A percentile compares a stretch with the other conserved stretches of the same genome.
Conservation (phyloP, 2,329 filamentous ascomycete genomes). For the Sporothrix globosa region DNA sequence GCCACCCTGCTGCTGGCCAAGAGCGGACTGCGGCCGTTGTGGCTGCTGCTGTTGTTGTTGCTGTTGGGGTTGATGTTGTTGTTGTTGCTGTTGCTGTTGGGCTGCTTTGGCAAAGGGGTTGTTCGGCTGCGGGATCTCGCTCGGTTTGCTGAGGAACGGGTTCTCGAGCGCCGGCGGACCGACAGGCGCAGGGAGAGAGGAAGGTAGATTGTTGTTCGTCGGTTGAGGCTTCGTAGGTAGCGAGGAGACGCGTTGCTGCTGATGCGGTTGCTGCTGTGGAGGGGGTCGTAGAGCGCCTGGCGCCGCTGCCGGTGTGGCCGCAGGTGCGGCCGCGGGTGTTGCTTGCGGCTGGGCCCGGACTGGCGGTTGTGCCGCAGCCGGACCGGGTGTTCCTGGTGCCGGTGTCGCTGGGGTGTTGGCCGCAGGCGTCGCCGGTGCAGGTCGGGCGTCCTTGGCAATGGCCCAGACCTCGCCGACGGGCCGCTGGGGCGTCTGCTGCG, state of each 20-base stretch:
- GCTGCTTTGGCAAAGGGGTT: conserved; percentile 37
- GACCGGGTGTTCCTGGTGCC: conserved; percentile 34
- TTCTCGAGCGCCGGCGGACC: conserved; percentile 24
- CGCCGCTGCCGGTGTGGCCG: background rate
- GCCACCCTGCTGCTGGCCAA: conserved; percentile 32
- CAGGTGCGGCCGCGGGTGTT: too few species aligned
- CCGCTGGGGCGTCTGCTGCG: conserved; percentile 79
- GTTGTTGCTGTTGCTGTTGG: conserved; percentile 24
- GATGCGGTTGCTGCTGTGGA: background rate
- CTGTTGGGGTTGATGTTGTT: conserved; percentile 20
- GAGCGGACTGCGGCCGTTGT: conserved; percentile 24
- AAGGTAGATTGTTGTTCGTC: background rate
- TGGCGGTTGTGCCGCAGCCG: background rate
- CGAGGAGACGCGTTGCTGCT: background rate
- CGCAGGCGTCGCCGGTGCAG: conserved; percentile 41
- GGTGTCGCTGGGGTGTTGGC: background rate
- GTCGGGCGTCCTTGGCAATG: conserved; percentile 69
- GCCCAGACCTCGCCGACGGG: conserved; percentile 87
- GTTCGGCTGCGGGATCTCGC: background rate
- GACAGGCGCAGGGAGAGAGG: conserved; percentile 18
- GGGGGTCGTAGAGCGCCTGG: conserved; percentile 29
- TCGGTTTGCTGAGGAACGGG: conserved; percentile 33
- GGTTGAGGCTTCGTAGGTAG: conserved; percentile 33
- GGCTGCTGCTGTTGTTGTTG: conserved; percentile 24
- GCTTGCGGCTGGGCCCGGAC: conserved; percentile 8